Evolutionary conservation across 208 protist species (phyloP).

Genomic region (Trypanosoma melophagium): DNA sequence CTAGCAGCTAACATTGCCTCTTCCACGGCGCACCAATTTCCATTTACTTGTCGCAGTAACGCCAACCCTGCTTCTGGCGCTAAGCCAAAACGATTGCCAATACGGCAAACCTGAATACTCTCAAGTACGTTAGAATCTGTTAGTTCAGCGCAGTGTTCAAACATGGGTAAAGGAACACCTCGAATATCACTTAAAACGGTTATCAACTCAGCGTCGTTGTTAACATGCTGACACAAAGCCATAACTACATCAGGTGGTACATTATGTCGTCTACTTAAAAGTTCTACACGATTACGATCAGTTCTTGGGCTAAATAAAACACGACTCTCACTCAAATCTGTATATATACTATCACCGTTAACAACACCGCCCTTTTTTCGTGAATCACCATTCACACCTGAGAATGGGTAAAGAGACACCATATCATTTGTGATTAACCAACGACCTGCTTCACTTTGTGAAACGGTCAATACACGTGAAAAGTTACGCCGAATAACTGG

Average conservation of each 20-base stretch:
- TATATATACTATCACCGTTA: constrained; percentile 4
- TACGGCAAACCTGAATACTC: constrained; percentile 73
- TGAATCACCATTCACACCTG: constrained; percentile 16
- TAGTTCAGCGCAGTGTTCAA: constrained; percentile 63
- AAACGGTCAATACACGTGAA: constrained; percentile 55
- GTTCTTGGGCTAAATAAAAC: constrained; percentile 64
- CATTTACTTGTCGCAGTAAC: constrained; percentile 50
- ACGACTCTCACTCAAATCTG: constrained; percentile 54
- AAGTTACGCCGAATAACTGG: constrained; percentile 81
- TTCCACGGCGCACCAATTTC: constrained; percentile 64
- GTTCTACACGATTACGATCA: constrained; percentile 47
- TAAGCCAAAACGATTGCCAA: constrained; percentile 65
- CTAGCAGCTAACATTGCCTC: constrained; percentile 27
- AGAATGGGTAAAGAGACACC: constrained; percentile 68
- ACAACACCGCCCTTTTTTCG: constrained; percentile 10
- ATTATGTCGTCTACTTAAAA: constrained; percentile 44
- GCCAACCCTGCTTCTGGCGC: constrained; percentile 43
- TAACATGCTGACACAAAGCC: constrained; percentile 43
- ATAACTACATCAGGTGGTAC: constrained; percentile 67
- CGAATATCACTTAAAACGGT: constrained; percentile 63
- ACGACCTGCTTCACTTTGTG: constrained; percentile 39
- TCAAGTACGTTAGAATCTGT: constrained; percentile 58
- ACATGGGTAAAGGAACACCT: constrained; percentile 61
- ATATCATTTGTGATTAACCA: constrained; percentile 85
- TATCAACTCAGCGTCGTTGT: constrained; percentile 59